Evolutionary conservation across 768 basidiomycete genomes (phyloP).

Genomic region (Leccinum sublutescens): DNA sequence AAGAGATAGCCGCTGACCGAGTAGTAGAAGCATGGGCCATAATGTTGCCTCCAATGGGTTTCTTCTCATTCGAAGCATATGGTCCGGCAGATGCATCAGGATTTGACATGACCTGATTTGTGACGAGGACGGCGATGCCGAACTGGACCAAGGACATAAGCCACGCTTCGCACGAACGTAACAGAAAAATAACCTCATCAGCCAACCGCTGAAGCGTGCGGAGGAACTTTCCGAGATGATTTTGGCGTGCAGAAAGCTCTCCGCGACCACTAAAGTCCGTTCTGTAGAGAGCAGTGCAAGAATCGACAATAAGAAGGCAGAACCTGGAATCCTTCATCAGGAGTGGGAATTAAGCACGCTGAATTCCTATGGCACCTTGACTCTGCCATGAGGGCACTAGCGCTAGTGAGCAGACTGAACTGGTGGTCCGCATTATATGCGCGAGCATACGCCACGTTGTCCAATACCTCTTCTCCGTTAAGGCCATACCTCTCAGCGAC

Average conservation of each 20-base stretch:
- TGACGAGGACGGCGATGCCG: slow-evolving; percentile 95
- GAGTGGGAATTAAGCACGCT: background rate
- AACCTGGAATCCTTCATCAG: slow-evolving; percentile 55
- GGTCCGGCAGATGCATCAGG: slow-evolving; percentile 92
- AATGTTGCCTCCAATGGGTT: slow-evolving; percentile 98
- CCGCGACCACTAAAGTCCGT: slow-evolving; percentile 96
- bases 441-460: slow-evolving; percentile 97
- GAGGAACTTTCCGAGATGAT: slow-evolving; percentile 93
- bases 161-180: slow-evolving; percentile 2
- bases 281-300: slow-evolving; percentile 91
- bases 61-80: slow-evolving; percentile 89
- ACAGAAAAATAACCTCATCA: slow-evolving; percentile 71
- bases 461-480: slow-evolving; percentile 95
- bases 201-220: slow-evolving; percentile 90
- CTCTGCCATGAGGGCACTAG: slow-evolving; percentile 99
- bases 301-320: slow-evolving; percentile 94
- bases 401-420: slow-evolving; percentile 80
- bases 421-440: slow-evolving; percentile 99
- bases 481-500: slow-evolving; percentile 96
- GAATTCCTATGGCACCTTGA: slow-evolving; percentile 64
- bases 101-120: slow-evolving; percentile 99
- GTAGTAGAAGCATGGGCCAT: slow-evolving; percentile 99
- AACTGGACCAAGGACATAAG: slow-evolving; percentile 52
- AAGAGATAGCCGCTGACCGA: slow-evolving; percentile 47
- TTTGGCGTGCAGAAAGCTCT: slow-evolving; percentile 92